phyloP scores from a whole-genome alignment of 148 eudicot genomes.

The Diospyros kaki region DNA sequence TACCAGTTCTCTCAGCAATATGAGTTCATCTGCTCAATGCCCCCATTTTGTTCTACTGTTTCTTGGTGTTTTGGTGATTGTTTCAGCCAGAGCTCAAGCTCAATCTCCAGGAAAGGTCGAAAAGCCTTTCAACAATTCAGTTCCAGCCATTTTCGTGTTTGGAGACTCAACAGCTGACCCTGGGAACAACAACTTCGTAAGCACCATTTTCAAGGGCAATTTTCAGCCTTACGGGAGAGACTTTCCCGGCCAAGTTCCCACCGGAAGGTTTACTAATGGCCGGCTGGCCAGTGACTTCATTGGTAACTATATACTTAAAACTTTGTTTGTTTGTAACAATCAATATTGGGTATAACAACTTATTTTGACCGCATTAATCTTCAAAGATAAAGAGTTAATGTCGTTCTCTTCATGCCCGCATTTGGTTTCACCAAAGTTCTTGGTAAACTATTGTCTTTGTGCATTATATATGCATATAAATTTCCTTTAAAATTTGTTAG shows the following conservation, averaged over 20 bases:
- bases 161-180: slow-evolving; percentile 29
- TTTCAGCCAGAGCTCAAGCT: not conserved
- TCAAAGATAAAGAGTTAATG: not conserved
- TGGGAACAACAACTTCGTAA: slow-evolving; percentile 62
- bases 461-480: too few species aligned
- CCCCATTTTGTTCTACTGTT: not conserved
- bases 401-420: not conserved
- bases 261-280: slow-evolving; percentile 65
- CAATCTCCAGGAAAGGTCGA: slow-evolving; percentile 3
- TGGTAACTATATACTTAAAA: slow-evolving; percentile 24
- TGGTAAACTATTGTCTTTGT: not conserved
- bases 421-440: not conserved
- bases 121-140: slow-evolving; percentile 26
- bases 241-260: slow-evolving; percentile 30
- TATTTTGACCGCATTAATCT: not conserved
- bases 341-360: too few species aligned
- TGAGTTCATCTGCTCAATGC: not conserved
- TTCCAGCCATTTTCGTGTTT: slow-evolving; percentile 1
- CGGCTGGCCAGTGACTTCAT: slow-evolving; percentile 46
- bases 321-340: too few species aligned
- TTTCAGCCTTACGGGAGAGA: slow-evolving; percentile 63
- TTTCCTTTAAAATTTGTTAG: too few species aligned
- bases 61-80: not conserved
- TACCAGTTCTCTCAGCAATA: not conserved
- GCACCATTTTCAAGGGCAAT: slow-evolving; percentile 37